A percentile compares a stretch with the other conserved stretches of the same genome.
Evolutionary conservation across 139 green algal genomes (phyloP).

Genomic region (Pleodorina starrii): DNA sequence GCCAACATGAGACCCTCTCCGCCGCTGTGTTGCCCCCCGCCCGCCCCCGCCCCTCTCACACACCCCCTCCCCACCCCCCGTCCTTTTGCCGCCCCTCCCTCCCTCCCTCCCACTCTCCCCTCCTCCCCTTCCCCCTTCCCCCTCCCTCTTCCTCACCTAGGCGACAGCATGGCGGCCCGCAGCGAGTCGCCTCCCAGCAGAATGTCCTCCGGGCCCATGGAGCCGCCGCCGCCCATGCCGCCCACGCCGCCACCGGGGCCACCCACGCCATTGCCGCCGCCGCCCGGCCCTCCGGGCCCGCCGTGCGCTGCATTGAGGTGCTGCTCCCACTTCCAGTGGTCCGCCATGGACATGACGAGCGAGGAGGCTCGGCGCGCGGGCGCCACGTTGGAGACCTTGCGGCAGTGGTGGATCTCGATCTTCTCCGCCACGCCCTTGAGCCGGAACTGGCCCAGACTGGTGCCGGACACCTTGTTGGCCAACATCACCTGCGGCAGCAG

Average conservation of each 20-base stretch:
- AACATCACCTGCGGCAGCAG: conserved; percentile 6
- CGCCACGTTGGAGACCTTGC: conserved; percentile 50
- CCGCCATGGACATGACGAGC: conserved; percentile 52
- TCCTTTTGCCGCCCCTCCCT: too few species aligned
- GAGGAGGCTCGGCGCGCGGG: conserved; percentile 48
- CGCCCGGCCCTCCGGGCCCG: too few species aligned
- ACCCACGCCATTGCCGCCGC: too few species aligned
- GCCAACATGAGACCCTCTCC: too few species aligned
- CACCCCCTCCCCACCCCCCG: too few species aligned
- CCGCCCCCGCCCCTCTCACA: too few species aligned
- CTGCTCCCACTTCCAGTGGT: conserved; percentile 48
- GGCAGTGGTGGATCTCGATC: conserved; percentile 55
- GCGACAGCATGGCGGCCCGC: conserved; percentile 37
- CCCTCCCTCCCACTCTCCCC: too few species aligned
- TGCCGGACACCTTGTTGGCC: conserved; percentile 49
- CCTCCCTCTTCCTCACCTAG: conserved; percentile 3
- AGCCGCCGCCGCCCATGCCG: not conserved
- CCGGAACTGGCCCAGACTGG: conserved; percentile 49
- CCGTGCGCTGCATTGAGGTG: conserved; percentile 1
- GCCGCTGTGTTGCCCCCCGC: too few species aligned
- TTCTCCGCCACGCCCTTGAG: conserved; percentile 58
- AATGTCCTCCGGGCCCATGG: conserved; percentile 44
- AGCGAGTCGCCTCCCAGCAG: conserved; percentile 45
- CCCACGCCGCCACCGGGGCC: not conserved
- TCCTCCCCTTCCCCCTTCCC: too few species aligned